Conservation (phyloP, 352 stramenopile species). For the Phytopythium aichiense region DNA sequence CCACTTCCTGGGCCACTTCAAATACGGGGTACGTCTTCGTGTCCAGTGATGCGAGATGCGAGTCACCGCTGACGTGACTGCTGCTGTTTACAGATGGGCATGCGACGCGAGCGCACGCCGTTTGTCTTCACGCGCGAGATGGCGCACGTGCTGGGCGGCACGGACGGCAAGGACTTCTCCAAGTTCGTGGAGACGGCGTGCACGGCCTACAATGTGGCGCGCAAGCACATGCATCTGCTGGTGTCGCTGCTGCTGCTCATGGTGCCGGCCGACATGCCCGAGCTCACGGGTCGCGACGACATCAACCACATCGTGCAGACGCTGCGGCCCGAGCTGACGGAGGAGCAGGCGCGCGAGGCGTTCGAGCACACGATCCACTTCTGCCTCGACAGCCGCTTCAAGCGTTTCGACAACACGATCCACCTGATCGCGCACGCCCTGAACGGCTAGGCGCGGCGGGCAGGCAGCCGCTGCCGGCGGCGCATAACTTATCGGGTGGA, state of each 20-base stretch:
- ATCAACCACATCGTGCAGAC: conserved; percentile 85
- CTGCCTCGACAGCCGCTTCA: conserved; percentile 83
- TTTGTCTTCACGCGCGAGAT: conserved; percentile 90
- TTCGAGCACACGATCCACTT: conserved; percentile 80
- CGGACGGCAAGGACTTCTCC: conserved; percentile 63
- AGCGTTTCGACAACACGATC: conserved; percentile 86
- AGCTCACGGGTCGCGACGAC: conserved; percentile 73
- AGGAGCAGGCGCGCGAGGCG: conserved; percentile 56
- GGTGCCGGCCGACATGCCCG: conserved; percentile 85
- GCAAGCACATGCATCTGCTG: conserved; percentile 85
- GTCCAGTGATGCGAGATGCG: background rate
- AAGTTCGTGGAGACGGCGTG: conserved; percentile 74
- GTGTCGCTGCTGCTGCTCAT: conserved; percentile 83
- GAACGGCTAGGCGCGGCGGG: conserved; percentile 4
- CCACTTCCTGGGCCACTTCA: conserved; percentile 86
- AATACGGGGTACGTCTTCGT: conserved; percentile 63
- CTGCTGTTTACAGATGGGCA: conserved; percentile 45
- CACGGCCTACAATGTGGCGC: conserved; percentile 68
- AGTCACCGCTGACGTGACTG: background rate
- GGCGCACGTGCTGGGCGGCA: conserved; percentile 80
- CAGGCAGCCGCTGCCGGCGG: background rate
- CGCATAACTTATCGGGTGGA: conserved; percentile 11
- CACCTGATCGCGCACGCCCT: conserved; percentile 69
- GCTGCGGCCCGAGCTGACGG: conserved; percentile 62
- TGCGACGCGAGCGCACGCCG: conserved; percentile 76